Base-by-base conservation (phyloP, 1,139 yeast genomes). In the Spencermartinsiella ligniputridi region DNA sequence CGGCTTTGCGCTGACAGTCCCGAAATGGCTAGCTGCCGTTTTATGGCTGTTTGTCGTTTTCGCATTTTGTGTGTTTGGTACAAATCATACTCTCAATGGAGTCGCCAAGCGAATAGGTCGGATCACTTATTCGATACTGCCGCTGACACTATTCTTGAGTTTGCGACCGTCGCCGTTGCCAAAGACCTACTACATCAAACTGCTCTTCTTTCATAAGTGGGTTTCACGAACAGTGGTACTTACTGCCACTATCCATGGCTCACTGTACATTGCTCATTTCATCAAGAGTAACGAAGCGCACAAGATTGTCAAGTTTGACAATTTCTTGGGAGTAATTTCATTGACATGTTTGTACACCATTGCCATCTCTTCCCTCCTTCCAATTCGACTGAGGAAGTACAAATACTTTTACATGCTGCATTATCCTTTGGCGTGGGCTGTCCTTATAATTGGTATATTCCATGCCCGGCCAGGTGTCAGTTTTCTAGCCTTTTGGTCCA, bases 381-480 rank as follows among this genome's bases (percentile, higher is more conserved):
- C 70, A 6, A 54, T 87, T 11, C 74, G 97, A 51, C 60, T 74
- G 37, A 50, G 67, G 5, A 64, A 74, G 41, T 89, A 83, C 70
- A 67, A 66, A 39, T 41, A 69, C 1, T 90, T 90, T 55, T 88
- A 81, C 62, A 61, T 73, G 37, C 64, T 78, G 37, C 97, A 90
- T 63, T 81, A 86, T 53, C 54, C 77, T 4, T 72, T 81, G 47
- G 79, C 92, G 1, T 81, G 94, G 85, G 51, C 73, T 0, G 69
- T 77, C 22, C 79, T 87, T 1, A 49, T 79, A 0, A 55, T 80
- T 30, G 66, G 85, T 17, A 78, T 79, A 35, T 69, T 78, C 53
- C 97, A 90, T 62, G 87, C 95, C 2, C 74, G 96, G 45, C 97
- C 97, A 0, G 76, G 78, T 1, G 81, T 83, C 8, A 67, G 74